Conservation (phyloP, 805 yeast species). For the Cyberlindnera japonica region DNA sequence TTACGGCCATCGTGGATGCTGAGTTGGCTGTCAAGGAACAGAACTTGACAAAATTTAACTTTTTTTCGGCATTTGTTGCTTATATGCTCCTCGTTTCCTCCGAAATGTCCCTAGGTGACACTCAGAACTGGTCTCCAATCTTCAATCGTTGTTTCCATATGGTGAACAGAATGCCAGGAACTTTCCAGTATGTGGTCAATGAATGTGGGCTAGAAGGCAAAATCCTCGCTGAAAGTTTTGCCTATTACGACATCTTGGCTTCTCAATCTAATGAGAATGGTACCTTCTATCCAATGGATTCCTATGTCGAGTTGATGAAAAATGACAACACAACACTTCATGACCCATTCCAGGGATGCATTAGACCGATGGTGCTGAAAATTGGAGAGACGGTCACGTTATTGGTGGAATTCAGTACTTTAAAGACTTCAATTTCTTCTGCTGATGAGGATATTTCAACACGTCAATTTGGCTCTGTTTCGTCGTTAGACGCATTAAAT, state of each 20-base stretch:
- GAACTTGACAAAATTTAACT: conserved; percentile 3
- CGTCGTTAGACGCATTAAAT: conserved; percentile 1
- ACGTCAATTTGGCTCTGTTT: not conserved
- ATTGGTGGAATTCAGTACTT: conserved; percentile 20
- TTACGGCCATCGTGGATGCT: not conserved
- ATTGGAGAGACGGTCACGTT: conserved; percentile 24
- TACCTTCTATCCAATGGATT: conserved; percentile 58
- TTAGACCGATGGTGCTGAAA: conserved; percentile 22
- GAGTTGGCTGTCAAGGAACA: not conserved
- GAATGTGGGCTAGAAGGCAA: conserved; percentile 2
- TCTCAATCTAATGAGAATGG: conserved; percentile 54
- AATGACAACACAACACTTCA: not conserved
- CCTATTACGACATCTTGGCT: conserved; percentile 72
- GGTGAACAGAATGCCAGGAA: not conserved
- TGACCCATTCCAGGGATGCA: conserved; percentile 30
- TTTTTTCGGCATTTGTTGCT: conserved; percentile 1
- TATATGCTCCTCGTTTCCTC: conserved; percentile 3
- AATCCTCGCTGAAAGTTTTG: conserved; percentile 47
- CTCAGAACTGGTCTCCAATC: not conserved
- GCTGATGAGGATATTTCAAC: conserved; percentile 16
- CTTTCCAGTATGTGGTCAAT: conserved; percentile 1
- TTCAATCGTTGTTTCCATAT: conserved; percentile 1
- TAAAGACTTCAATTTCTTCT: not conserved
- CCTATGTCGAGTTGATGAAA: conserved; percentile 36
- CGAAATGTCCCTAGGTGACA: conserved; percentile 7